phyloP scores from a whole-genome alignment of 148 eudicot genomes.

The Oxyria digyna region DNA sequence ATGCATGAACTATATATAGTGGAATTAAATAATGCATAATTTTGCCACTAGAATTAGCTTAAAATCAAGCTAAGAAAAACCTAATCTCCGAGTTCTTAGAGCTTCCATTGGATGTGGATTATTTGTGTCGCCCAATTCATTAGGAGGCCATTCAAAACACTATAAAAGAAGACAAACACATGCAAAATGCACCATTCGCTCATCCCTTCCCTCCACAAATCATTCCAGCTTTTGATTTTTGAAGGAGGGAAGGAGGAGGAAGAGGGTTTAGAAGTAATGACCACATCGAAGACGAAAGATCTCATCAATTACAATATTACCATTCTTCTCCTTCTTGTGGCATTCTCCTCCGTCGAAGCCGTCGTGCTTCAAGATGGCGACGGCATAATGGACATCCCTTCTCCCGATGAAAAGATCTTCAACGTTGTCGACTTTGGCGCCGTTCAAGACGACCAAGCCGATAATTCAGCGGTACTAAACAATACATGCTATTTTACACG shows the following conservation, averaged over 20 bases:
- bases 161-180: not conserved
- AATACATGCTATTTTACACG: too few species aligned
- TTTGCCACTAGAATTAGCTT: not conserved
- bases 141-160: not conserved
- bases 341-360: slow-evolving; percentile 7
- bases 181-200: not conserved
- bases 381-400: slow-evolving; percentile 17
- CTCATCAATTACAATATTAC: not conserved
- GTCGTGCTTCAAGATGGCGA: slow-evolving; percentile 18
- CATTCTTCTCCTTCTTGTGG: slow-evolving; percentile 10
- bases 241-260: not conserved
- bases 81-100: not conserved
- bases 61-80: not conserved
- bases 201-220: not conserved
- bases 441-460: slow-evolving; percentile 18
- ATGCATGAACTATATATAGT: not conserved
- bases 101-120: not conserved
- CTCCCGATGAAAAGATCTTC: slow-evolving; percentile 26
- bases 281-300: not conserved
- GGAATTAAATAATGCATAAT: not conserved
- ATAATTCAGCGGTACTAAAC: slow-evolving; percentile 27
- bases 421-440: slow-evolving; percentile 39
- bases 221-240: not conserved
- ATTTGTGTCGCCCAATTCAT: not conserved
- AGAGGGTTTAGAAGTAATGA: too few species aligned